These are phyloP conservation scores for Aspergillus pseudoviridinutans DNA, from an alignment of 2,329 filamentous ascomycete species.

Conservation along the genomic window DNA sequence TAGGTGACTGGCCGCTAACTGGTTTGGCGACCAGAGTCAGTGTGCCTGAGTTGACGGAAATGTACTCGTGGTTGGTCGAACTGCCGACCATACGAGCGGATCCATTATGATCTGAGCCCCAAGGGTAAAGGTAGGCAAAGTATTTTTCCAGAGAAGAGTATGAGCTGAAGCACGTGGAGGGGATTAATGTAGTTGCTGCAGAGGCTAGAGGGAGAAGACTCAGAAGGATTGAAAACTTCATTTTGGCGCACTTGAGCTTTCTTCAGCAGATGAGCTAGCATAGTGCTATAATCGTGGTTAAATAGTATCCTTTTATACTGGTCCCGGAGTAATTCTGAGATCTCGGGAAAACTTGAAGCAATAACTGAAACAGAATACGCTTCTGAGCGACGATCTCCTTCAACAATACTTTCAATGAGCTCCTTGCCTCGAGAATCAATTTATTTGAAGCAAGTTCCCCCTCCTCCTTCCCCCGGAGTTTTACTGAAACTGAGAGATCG, in stretches of 20 bases:
- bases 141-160: slow-evolving; percentile 33
- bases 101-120: slow-evolving; percentile 57
- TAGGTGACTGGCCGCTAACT: slow-evolving; percentile 28
- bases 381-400: not conserved
- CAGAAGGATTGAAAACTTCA: not conserved
- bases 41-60: slow-evolving; percentile 39
- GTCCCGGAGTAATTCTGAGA: too few species aligned
- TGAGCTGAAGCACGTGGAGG: slow-evolving; percentile 27
- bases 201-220: slow-evolving; percentile 4
- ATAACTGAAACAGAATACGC: not conserved
- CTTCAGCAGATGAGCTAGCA: not conserved
- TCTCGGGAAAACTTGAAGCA: not conserved
- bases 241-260: not conserved
- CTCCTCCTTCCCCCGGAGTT: too few species aligned
- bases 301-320: too few species aligned
- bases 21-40: slow-evolving; percentile 48
- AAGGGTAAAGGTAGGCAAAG: slow-evolving; percentile 55
- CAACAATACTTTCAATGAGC: not conserved
- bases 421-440: too few species aligned
- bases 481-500: not conserved
- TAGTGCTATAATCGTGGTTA: too few species aligned
- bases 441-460: too few species aligned
- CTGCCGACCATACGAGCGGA: slow-evolving; percentile 49
- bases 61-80: slow-evolving; percentile 37
- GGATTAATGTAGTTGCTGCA: slow-evolving; percentile 18